Evolutionary conservation across 2,329 filamentous ascomycete genomes (phyloP).

Genomic region (Fusarium pilosicola): DNA sequence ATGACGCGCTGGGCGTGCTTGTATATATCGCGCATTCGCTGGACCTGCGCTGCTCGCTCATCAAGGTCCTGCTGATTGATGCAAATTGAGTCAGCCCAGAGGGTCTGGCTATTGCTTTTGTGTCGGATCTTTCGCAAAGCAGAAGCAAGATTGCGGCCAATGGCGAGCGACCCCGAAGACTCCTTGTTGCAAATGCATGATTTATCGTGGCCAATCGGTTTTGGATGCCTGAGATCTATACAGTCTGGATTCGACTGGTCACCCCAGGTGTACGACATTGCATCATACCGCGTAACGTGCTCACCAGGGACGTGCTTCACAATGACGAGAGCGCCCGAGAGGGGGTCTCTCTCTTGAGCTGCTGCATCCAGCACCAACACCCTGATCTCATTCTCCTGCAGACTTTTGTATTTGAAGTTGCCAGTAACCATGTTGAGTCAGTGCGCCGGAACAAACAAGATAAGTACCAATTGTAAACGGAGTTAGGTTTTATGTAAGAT

Average conservation of each 20-base stretch:
- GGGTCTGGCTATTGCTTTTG: not conserved
- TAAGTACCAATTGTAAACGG: not conserved
- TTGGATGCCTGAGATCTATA: not conserved
- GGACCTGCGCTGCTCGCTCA: not conserved
- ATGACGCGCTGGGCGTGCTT: not conserved
- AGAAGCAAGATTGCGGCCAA: constrained; percentile 1
- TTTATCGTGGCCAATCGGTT: not conserved
- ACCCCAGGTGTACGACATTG: constrained; percentile 8
- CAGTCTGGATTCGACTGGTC: not conserved
- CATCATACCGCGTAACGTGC: not conserved
- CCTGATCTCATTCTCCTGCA: not conserved
- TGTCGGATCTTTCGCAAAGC: not conserved
- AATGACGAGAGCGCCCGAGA: not conserved
- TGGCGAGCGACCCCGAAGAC: not conserved
- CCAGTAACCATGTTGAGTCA: not conserved
- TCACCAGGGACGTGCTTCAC: not conserved
- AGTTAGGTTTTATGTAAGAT: not conserved
- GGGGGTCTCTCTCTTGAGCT: not conserved
- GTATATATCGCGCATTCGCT: constrained; percentile 3
- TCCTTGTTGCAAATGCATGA: not conserved
- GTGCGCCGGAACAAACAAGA: too few relatives aligned
- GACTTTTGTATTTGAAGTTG: not conserved
- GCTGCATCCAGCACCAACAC: not conserved
- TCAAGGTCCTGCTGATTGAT: constrained; percentile 3
- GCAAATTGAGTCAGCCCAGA: constrained; percentile 14